Base-by-base conservation (phyloP, 2,329 filamentous ascomycete species). In the Penicillium sp. region DNA sequence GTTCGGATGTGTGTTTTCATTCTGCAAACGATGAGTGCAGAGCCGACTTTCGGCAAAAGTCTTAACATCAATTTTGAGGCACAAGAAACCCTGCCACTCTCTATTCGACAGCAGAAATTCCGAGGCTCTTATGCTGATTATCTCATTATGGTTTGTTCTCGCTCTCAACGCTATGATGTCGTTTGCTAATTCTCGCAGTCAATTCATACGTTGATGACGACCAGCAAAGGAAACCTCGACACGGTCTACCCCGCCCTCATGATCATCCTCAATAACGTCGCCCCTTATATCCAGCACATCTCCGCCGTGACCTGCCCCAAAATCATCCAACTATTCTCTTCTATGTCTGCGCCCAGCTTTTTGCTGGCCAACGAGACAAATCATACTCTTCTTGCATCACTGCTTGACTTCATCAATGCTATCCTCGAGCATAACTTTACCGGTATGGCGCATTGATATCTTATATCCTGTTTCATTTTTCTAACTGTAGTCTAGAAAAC, bases 1-100 rank as follows among this genome's bases (percentile, higher is more conserved):
- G 91, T 98, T 26, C 86, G 95, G 54, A 97, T 98, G 92, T 97
- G 95, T 75, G 88, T 96, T n/a, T 98, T 99, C 73, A 83, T 98
- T 44, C 78, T 99, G 42, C 95, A 99, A 75, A 98, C 95, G 0
- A 79, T 99, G 69, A 98, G 93, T 68, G 92, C 96, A 2, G 95
- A 98, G 75, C 85, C 89, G 55, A 92, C 90, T 61, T 98, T 98
- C 75, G 93, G 92, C 29, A 85, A 89, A 69, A 93, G 92, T 67
- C 81, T 99, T 50, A 98, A 97, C 76, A 93, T 92, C 75, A 83
- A 81, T 16, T 98, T 99, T 66, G 88, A 92, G 61, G 90, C 88
- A 1, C 93, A 97, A 72, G 92, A 97, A 53, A 93, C 90, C 5
- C 79, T 99, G 16, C 95, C 95, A 13, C 76, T 85, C 16, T 88